Evolutionary conservation across 805 yeast genomes (phyloP), one percentile per base, ranked within the genome.

Genomic region (Clavispora fructus): DNA sequence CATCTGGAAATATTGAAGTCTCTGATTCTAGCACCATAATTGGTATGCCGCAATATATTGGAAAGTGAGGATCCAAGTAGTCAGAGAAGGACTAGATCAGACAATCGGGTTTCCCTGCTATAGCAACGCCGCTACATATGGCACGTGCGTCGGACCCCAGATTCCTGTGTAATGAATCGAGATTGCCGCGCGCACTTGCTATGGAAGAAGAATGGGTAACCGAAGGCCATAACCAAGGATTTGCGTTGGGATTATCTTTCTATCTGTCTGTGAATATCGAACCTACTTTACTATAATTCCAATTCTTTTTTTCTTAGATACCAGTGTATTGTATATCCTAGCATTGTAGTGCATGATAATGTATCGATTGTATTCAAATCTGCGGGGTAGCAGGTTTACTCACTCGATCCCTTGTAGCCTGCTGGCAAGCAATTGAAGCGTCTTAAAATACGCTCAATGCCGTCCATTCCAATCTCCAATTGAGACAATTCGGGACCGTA

Each of bases 401-500:
- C 12, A 11, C 29, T 27, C 7, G 25, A 17, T 10, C 25, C n/a
- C 13, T 17, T 26, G 39, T 28, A 31, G 12, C 35, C 41, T 41
- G 65, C 63, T 13, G 77, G 77, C 32, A 74, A 60, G 47, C 76
- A 73, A 19, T 63, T 65, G 52, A 71, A 75, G 46, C 75, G 64
- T 10, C 59, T 48, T 52, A 76, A 63, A 25, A 79, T 76, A 13
- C 71, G 55, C 54, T 79, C 82, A 44, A 79, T 78, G 7, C 82
- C 80, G 54, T 79, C 83, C 83, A 79, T 78, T 23, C 84, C 85
- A 51, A 63, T 62, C 39, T 66, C 78, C 52, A 79, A 62, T 33
- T 71, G 70, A 23, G 68, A 70, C 51, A 78, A 50, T 45, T 78
- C 83, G 3, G 85, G 84, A 1, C 85, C 85, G 54, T 79, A 79